Evolutionary conservation across 2,329 filamentous ascomycete species (phyloP).

Genomic region (Tolypocladium nubicola): DNA sequence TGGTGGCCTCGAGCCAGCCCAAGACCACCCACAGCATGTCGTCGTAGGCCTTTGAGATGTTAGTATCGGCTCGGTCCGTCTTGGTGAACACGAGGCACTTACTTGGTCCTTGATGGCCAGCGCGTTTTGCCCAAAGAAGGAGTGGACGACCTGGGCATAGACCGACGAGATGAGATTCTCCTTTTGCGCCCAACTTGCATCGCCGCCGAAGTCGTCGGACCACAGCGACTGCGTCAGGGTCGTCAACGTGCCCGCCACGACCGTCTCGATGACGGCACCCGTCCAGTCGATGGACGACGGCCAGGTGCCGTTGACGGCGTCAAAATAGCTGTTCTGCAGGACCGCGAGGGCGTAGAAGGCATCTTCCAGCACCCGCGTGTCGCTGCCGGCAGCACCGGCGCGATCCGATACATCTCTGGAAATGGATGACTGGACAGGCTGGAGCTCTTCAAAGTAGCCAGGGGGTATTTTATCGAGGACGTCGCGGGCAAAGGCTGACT

Average conservation of each 20-base stretch:
- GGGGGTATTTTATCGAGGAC: neutral
- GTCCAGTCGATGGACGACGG: slow-evolving; percentile 89
- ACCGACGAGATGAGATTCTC: slow-evolving; percentile 77
- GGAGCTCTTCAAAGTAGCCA: neutral
- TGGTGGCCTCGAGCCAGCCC: slow-evolving; percentile 75
- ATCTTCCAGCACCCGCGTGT: slow-evolving; percentile 27
- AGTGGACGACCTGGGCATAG: slow-evolving; percentile 65
- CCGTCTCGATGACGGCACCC: slow-evolving; percentile 70
- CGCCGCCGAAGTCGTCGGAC: slow-evolving; percentile 21
- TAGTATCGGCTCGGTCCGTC: neutral
- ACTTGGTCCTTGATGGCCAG: slow-evolving; percentile 57
- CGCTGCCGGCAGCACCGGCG: neutral
- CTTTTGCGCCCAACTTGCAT: slow-evolving; percentile 34
- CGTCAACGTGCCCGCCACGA: slow-evolving; percentile 61
- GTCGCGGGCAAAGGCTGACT: too few relatives aligned
- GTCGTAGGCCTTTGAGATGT: slow-evolving; percentile 60
- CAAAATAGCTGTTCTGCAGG: slow-evolving; percentile 72
- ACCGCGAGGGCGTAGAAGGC: slow-evolving; percentile 57
- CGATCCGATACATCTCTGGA: too few relatives aligned
- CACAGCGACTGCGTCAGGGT: slow-evolving; percentile 55
- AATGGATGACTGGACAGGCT: neutral
- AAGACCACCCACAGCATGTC: slow-evolving; percentile 95
- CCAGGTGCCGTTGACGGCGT: slow-evolving; percentile 70
- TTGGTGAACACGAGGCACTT: neutral
- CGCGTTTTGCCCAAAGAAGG: slow-evolving; percentile 80